Conservation (phyloP, 768 basidiomycete species). For the Pholiota molesta region DNA sequence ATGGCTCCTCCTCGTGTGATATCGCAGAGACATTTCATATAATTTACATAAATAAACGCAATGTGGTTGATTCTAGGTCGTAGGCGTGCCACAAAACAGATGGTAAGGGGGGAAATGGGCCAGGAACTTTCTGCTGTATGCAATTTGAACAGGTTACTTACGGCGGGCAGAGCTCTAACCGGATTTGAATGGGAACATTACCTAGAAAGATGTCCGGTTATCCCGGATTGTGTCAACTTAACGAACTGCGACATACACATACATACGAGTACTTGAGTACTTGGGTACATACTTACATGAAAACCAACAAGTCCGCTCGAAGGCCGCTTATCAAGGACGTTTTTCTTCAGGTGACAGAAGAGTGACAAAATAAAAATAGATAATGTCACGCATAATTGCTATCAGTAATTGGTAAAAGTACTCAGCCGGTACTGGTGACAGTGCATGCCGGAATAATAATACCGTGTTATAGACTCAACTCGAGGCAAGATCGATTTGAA, state of each 20-base stretch:
- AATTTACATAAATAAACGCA: not conserved
- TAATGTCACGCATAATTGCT: not conserved
- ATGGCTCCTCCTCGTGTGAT: not conserved
- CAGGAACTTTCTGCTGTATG: not conserved
- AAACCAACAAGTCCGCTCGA: not conserved
- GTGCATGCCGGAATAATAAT: no score
- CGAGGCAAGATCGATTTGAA: not conserved
- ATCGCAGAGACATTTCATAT: not conserved
- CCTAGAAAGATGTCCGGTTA: not conserved
- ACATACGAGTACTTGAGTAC: not conserved
- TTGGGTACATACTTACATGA: not conserved
- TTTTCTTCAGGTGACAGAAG: not conserved
- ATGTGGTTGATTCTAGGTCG: not conserved
- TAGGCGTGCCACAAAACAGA: not conserved
- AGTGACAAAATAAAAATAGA: not conserved
- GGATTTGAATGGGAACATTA: not conserved
- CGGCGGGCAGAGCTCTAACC: not conserved
- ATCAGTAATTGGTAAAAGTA: not conserved
- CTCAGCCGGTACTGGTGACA: no score
- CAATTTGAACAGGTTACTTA: not conserved
- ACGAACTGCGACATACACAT: not conserved
- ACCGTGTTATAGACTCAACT: not conserved
- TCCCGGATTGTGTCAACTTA: not conserved
- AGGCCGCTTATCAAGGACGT: not conserved
- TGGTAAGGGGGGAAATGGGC: not conserved